These are phyloP conservation scores for Barnettozyma salicaria DNA, from an alignment of 805 yeast genomes.

Conservation along the genomic window DNA sequence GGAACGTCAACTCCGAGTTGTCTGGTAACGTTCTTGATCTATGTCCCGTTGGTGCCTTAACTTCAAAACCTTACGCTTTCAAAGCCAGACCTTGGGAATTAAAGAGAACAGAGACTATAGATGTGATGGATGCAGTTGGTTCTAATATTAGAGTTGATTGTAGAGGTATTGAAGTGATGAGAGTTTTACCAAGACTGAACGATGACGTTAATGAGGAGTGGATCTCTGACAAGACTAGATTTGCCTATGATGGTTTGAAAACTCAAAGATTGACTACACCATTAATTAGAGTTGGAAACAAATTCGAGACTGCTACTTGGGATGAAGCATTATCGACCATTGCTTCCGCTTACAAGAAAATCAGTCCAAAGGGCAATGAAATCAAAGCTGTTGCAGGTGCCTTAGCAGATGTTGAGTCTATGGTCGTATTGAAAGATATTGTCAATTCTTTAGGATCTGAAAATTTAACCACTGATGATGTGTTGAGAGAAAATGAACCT, in stretches of 20 bases:
- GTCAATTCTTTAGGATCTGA: constrained; percentile 75
- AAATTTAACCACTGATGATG: constrained; percentile 67
- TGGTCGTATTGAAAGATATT: constrained; percentile 77
- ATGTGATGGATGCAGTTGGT: constrained; percentile 78
- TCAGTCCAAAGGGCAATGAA: constrained; percentile 61
- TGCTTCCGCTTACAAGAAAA: constrained; percentile 50
- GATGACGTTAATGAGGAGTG: constrained; percentile 88
- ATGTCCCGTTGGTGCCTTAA: constrained; percentile 90
- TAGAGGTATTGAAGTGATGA: constrained; percentile 81
- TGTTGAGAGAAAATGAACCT: constrained; percentile 37
- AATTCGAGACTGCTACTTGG: constrained; percentile 76
- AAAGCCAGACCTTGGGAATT: constrained; percentile 92
- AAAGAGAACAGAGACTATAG: constrained; percentile 81
- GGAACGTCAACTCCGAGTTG: constrained; percentile 77
- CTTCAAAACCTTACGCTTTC: constrained; percentile 88
- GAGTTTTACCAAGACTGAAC: constrained; percentile 78
- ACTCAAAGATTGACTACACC: constrained; percentile 84
- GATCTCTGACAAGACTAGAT: constrained; percentile 84
- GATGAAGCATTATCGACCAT: constrained; percentile 74
- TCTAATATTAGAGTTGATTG: constrained; percentile 80
- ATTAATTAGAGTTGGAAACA: constrained; percentile 60
- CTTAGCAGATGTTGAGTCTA: constrained; percentile 72
- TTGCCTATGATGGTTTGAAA: constrained; percentile 79
- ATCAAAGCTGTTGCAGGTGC: constrained; percentile 81
- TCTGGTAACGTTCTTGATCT: constrained; percentile 83